Base-by-base conservation (phyloP, 2,329 filamentous ascomycete species). In the Fusarium goolgardi region DNA sequence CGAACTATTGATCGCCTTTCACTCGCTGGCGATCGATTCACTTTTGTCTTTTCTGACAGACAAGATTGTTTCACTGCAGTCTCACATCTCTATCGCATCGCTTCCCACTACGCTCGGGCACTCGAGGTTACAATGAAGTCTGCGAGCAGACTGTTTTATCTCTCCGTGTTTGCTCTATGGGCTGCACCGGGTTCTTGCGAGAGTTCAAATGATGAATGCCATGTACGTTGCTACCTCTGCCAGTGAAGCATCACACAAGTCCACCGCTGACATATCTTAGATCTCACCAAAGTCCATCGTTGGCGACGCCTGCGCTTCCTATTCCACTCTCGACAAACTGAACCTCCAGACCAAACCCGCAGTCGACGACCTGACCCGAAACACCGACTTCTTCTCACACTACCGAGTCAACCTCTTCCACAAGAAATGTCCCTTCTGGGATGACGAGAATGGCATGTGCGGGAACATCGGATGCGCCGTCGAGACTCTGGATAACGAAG, bases 371-470 rank as follows among this genome's bases (percentile, higher is more conserved):
- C 88, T 99, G 45, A 97, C 93, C 0, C 88, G 88, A 72, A 89
- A 91, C 54, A 97, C 95, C 78, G 96, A 99, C 80, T 99, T 97
- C 86, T 99, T 99, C 81, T 95, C 95, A 54, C 94, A 98, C 80
- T 99, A 98, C 82, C 91, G 96, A 59, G 83, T 99, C 45, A 98
- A 97, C 78, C 86, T 99, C 21, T 99, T 93, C 80, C 91, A 96
- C 79, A 97, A 96, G 79, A 89, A 88, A 80, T 99, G 96, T 76
- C 96, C 96, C 0, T 99, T 98, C 78, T 99, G 96, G 95, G 88
- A 90, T 76, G 96, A 99, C 78, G 90, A 94, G 65, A 91, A 91
- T 79, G 93, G 93, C 78, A 92, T 97, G 86, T 99, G 96, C 80
- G 96, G 94, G 69, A 99, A 99, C 80, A 94, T 97, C 72, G 96